Evolutionary conservation across 805 yeast species (phyloP), one percentile per base, ranked within the genome.

Genomic region (Ogataea haglerorum): DNA sequence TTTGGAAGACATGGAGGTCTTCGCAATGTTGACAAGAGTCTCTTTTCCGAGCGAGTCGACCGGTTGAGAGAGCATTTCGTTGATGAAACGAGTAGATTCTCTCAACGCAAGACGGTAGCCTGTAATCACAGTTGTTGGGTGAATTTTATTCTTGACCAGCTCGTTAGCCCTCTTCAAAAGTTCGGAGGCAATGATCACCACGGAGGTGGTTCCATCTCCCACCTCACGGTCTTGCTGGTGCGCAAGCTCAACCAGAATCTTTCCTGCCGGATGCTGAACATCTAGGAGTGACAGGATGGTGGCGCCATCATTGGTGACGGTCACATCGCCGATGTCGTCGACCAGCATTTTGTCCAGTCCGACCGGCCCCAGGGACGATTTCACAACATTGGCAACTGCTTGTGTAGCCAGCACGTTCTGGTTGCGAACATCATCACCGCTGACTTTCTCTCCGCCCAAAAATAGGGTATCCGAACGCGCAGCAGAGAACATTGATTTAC

Each of bases 221-320:
- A 93, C 96, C 67, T 93, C 99, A 57, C 96, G 79, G 64, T 93
- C 99, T 70, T 93, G 99, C 65, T 93, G 98, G 64, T 93, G 96
- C 2, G 99, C 99, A 58, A 93, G 75, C 60, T 93, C 98, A 36
- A 93, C 99, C 43, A 93, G 71, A 54, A 93, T 93, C 68, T 89
- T 91, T 13, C 98, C 99, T 1, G 99, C 99, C 25, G 99, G 99
- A 64, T 93, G 99, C 67, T 93, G 96, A 37, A 93, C 98, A 61
- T 93, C 99, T 50, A 93, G 71, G 38, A 95, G 67, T 8, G 88
- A 76, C 49, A 93, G 71, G 56, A 93, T 93, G 4, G 99, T 93
- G 45, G 99, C 99, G 51, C 99, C 99, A 65, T 93, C 99, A 66
- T 93, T 93, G 33, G 99, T 93, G 36, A 93, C 97, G 5, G 96